Evolutionary conservation across 257 asterid species (phyloP).

Genomic region (Solanum pimpinellifolium): DNA sequence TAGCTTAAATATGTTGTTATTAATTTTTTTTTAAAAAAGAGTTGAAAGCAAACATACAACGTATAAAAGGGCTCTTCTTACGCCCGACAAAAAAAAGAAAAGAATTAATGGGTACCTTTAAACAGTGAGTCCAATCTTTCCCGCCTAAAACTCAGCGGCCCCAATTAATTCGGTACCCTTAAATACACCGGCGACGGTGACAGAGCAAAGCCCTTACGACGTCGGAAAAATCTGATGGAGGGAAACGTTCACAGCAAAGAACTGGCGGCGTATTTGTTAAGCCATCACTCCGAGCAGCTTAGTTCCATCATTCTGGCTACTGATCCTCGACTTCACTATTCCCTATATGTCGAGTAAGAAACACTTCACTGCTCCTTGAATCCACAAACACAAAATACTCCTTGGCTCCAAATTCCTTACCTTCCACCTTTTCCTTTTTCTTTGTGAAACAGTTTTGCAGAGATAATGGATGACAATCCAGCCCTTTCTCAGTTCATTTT

Average conservation of each 20-base stretch:
- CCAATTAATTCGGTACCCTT: not conserved
- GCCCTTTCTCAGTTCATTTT: slow-evolving; percentile 57
- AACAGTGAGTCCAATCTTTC: not conserved
- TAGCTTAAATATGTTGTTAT: not conserved
- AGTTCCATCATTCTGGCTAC: slow-evolving; percentile 40
- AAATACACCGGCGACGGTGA: not conserved
- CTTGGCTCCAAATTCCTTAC: not conserved
- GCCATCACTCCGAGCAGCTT: slow-evolving; percentile 48
- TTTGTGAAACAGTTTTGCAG: slow-evolving; percentile 50
- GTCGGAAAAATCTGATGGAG: slow-evolving; percentile 16
- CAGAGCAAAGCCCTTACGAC: not conserved
- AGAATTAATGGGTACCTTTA: not conserved
- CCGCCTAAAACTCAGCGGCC: not conserved
- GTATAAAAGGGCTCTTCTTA: too few species aligned
- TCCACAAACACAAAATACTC: not conserved
- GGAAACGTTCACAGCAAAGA: slow-evolving; percentile 30
- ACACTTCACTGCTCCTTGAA: not conserved
- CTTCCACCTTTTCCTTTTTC: not conserved
- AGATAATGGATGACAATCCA: slow-evolving; percentile 72
- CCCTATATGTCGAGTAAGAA: slow-evolving; percentile 67
- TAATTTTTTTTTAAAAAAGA: too few species aligned
- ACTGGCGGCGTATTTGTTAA: slow-evolving; percentile 60
- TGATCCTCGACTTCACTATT: slow-evolving; percentile 84
- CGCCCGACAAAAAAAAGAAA: not conserved
- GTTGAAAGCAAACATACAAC: not conserved